Evolutionary conservation across 2,329 filamentous ascomycete species (phyloP), one percentile per base, ranked within the genome.

Genomic region (Didymella sp.): DNA sequence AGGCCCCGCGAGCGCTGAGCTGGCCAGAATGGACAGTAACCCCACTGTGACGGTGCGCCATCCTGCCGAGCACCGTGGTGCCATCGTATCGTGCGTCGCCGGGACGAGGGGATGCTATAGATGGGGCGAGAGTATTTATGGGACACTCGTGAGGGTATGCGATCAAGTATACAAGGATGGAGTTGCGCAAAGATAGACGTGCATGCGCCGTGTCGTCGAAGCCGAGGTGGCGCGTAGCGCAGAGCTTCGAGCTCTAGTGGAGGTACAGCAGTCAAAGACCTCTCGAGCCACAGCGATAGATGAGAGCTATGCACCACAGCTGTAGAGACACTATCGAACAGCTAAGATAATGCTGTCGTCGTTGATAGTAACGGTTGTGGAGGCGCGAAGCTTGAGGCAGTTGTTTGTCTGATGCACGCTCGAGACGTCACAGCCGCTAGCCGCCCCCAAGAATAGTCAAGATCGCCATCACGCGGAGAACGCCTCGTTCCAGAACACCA

Each of bases 1-100:
- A 31, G 73, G 72, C 6, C 67, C 69, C 11, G 68, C 72, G 25
- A 73, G 54, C 22, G 65, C 67, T 15, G 71, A 53, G n/a, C 61
- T 64, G 12, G 68, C 67, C 31, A 74, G 60, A 31, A 72, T 56
- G 50, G 68, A 63, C 31, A 75, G 55, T 50, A 76, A 55, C 15
- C 69, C 71, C 17, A 70, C 66, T 21, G 69, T 59, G 42, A 62
- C 59, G 21, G 60, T 57, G 50, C 63, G 59, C 69, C 67, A 69
- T 61, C 62, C 63, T 48, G 62, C 50, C 24, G 63, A 62, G 60
- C 60, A 61, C 48, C 46, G 63, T 59, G 63, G 70, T 60, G 60
- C 62, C 64, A 67, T 71, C 9, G 17, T 59, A 41, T 43, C 7
- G 12, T 15, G 15, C 27, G 5, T 27, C 41, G 27, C 42, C 21